Base-by-base conservation (phyloP, 352 stramenopile species). In the Elongisporangium prolatum region DNA sequence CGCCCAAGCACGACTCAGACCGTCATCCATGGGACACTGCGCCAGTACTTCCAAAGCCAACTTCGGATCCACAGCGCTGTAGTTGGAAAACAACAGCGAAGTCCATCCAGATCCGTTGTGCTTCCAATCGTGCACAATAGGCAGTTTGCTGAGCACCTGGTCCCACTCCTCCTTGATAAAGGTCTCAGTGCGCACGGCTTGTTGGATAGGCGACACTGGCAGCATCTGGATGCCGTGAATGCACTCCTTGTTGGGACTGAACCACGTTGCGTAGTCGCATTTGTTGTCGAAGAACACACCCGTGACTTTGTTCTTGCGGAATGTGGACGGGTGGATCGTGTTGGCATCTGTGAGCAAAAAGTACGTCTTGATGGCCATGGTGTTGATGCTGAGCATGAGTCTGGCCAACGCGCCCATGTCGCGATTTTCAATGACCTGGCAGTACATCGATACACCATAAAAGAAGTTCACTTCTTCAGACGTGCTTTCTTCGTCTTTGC, bases 201-300 rank as follows among this genome's bases (percentile, higher is more conserved):
- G 65, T 16, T 77, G 63, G 52, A 87, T 77, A 7, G 80, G 75
- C 34, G 78, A 86, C 22, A 89, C 67, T 0, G 80, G 80, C 5
- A 89, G 64, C 80, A 89, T 89, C 68, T 89, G 80, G 56, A 89
- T 89, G 53, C 80, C 80, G 63, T 89, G 80, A 50, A 89, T 89
- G 63, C 80, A 89, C 25, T 88, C 72, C 63, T 84, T 84, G 53
- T 84, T 78, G 5, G 80, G 71, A 37, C 75, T 88, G 63, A 89
- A 89, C 80, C 80, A 89, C 44, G 80, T 89, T 13, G 80, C 59
- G 63, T 88, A 89, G 64, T 89, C 80, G 48, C 69, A 83, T 53
- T 89, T 89, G 71, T 88, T 88, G 61, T 88, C 80, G 57, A 89
- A 89, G 50, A 89, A 84, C 22, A 89, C 67, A 16, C 80, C 80